A percentile compares a stretch with the other conserved stretches of the same genome.
Evolutionary conservation across 176 grass and related monocot genomes (phyloP).

Genomic region (Aechmea fasciata): DNA sequence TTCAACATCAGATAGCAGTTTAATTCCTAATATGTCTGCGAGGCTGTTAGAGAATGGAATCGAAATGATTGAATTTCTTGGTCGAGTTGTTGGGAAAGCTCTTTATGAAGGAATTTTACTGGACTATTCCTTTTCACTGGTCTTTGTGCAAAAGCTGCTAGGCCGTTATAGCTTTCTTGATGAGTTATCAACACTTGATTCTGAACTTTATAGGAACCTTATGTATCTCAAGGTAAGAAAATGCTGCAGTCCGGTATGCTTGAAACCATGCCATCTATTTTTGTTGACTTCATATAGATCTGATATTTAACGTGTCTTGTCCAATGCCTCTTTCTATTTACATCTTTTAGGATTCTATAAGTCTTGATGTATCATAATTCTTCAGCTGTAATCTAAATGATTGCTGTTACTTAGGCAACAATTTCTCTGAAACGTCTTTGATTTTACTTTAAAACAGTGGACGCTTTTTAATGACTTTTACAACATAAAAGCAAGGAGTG

Average conservation of each 20-base stretch:
- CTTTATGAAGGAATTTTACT: slow-evolving; percentile 96
- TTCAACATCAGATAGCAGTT: slow-evolving; percentile 64
- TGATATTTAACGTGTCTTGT: background rate
- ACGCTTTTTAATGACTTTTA: no score
- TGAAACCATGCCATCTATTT: background rate
- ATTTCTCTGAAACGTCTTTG: no score
- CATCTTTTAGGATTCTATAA: background rate
- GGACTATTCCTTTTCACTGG: slow-evolving; percentile 91
- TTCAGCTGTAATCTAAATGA: no score
- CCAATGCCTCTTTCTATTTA: background rate
- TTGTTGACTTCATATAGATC: background rate
- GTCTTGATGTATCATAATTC: no score
- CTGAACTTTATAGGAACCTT: slow-evolving; percentile 84
- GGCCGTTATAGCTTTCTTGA: slow-evolving; percentile 90
- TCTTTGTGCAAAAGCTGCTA: slow-evolving; percentile 92
- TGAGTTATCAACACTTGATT: slow-evolving; percentile 91
- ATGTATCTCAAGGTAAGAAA: slow-evolving; percentile 79
- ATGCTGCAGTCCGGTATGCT: background rate
- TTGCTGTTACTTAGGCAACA: no score
- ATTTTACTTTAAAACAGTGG: no score
- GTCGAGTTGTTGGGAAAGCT: slow-evolving; percentile 89
- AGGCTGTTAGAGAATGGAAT: slow-evolving; percentile 74
- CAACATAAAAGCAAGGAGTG: no score
- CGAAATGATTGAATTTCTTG: slow-evolving; percentile 97
- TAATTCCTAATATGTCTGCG: slow-evolving; percentile 88